Base-by-base conservation (phyloP, 2,329 filamentous ascomycete species). In the Diaporthe nobilis region DNA sequence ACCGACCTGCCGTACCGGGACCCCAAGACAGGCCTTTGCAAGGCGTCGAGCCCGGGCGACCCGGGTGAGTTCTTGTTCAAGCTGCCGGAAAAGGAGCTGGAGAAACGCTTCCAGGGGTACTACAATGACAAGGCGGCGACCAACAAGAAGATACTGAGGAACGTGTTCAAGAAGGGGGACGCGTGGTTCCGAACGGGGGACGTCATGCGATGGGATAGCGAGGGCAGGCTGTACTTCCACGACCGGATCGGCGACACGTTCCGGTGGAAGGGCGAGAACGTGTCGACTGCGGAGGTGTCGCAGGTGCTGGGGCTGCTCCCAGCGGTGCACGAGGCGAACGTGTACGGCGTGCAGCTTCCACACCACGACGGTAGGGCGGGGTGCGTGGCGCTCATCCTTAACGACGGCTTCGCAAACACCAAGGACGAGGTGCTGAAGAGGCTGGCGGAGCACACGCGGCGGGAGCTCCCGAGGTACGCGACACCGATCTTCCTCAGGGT, bases 101-200 rank as follows among this genome's bases (percentile, higher is more conserved):
- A 87, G 47, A 86, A 87, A 44, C 90, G 89, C 17, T 98, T 95
- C 85, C 94, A 95, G 81, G 95, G 95, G 2, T 98, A 98, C 84
- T 95, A 93, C 83, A 91, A 92, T 76, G 95, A 97, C 82, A 83
- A 88, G 20, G 88, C 89, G 44, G 94, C 95, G 0, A 94, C 93
- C 0, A 85, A 91, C 53, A 88, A 90, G 78, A 98, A 98, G 84
- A 89, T 98, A 63, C 83, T 97, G 77, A 90, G 93, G 6, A 87
- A 93, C 79, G 94, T 97, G 2, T 90, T 97, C 78, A 86, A 85
- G 75, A 93, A 93, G 80, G 95, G 94, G 20, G 95, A 98, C 80
- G 92, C 91, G 0, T 98, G 92, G 88, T 97, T 95, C 87, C 91
- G 95, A 34, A 93, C 94, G 0, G 95, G 95, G n/a, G 95, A 98